Base-by-base conservation (phyloP, 371 early-diverging fungal species). In the Mortierella sp. region DNA sequence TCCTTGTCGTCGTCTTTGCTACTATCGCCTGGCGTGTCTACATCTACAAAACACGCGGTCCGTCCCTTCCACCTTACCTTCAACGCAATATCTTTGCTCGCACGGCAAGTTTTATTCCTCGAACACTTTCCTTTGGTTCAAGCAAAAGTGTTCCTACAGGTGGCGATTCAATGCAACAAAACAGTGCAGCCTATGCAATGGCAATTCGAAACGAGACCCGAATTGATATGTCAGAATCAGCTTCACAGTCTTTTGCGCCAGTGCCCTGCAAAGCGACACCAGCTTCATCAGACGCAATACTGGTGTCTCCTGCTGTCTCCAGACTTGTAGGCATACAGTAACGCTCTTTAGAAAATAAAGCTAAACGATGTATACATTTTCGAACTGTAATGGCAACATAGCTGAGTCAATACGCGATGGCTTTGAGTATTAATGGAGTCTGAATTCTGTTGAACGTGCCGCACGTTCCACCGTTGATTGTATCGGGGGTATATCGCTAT, bases 71-170 rank as follows among this genome's bases (percentile, higher is more conserved):
- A 6, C 33, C 67, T 48, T 66, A 48, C 48, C 63, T 78, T 21
- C 79, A 58, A 21, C 70, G 70, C 22, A 78, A 78, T 28, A 21
- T 78, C 59, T 78, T 78, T 78, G 68, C 66, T 1, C 74, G 79
- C 11, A 74, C 79, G 24, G 21, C 59, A 10, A 78, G 79, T 67
- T 58, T 78, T 19, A 15, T 65, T 22, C 63, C 78, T 22, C 65
- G 65, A 33, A 77, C 69, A 33, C 53, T 57, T n/a, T 63, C 78
- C 19, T 59, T 65, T 15, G 45, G 58, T 7, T 68, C 69, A 11
- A 70, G 63, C 41, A 73, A 63, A 50, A 58, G 61, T n/a, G 40
- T 48, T 41, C 19, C 53, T 40, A 58, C 33, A 24, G 36, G 3
- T 28, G 47, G 32, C 47, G 24, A 36, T 53, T 0, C 36, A 6